These are phyloP conservation scores for Pyrus bretschneideri DNA, from an alignment of 306 rosid genomes.

Conservation along the genomic window DNA sequence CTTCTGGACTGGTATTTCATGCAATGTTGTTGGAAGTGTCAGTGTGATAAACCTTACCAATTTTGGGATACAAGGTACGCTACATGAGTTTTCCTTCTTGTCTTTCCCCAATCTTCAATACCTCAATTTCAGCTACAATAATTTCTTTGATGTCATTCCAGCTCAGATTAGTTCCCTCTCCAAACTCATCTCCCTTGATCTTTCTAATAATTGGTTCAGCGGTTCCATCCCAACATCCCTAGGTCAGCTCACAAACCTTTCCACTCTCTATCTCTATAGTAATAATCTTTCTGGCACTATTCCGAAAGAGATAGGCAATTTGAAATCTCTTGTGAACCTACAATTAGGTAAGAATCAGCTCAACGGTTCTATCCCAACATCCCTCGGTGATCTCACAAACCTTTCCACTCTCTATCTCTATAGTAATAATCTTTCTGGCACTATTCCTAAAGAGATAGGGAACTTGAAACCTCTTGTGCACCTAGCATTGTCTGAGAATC, in stretches of 20 bases:
- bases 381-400: no score
- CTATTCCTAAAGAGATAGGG: no score
- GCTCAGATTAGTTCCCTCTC: not conserved
- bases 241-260: accelerated
- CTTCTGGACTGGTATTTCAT: not conserved
- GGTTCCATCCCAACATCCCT: no score
- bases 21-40: not conserved
- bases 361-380: no score
- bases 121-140: not conserved
- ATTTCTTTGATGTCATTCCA: not conserved
- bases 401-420: no score
- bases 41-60: not conserved
- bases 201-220: not conserved
- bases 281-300: no score
- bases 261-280: accelerated
- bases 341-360: accelerated
- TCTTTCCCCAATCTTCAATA: not conserved
- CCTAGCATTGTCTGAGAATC: accelerated
- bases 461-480: no score
- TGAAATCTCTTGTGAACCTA: no score
- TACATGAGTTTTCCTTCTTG: not conserved
- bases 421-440: no score
- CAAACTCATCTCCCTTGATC: not conserved
- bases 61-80: not conserved
- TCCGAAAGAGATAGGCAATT: no score